Evolutionary conservation across 257 asterid genomes (phyloP), one percentile per base, ranked within the genome.

Genomic region (Penstemon davidsonii): DNA sequence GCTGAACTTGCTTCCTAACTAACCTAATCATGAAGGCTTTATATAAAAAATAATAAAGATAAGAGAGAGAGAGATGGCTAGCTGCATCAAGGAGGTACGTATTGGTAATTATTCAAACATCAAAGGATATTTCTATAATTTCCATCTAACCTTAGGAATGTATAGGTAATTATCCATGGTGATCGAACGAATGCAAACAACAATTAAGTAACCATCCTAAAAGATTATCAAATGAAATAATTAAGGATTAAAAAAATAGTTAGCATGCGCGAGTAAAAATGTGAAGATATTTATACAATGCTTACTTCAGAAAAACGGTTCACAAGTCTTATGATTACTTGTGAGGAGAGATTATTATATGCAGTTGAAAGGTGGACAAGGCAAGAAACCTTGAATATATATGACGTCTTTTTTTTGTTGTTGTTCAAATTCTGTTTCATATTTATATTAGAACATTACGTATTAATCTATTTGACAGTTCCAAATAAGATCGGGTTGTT

Each of bases 1-100:
- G 95, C 84, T 76, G 72, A 79, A 57, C 86, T 72, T 83, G 84
- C 82, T 77, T 63, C 66, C 52, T 42, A 83, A 75, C 78, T 66
- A 68, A 75, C 80, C 79, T 46, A 70, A 62, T 66, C 72, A 51
- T 55, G 62, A 69, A 69, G 36, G 15, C n/a, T 50, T 18, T 40
- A 58, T 57, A 46, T 44, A 57, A 9, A 44, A 19, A 43, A 43
- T 8, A 1, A 57, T 5, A 36, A 3, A 37, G 2, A 37, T 58
- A 40, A 9, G 4, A 10, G 10, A 8, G 9, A 59, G 39, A 59
- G 13, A 10, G 53, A 6, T n/a, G 12, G 53, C 9, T n/a, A 9
- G 54, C 11, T n/a, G n/a, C 15, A 49, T n/a, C 11, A 12, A 46
- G 51, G 9, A 12, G 9, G 51, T 46, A 3, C 3, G 5, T 15